Evolutionary conservation across 2,329 filamentous ascomycete species (phyloP), one percentile per base, ranked within the genome.

Genomic region (Nothopassalora personata): DNA sequence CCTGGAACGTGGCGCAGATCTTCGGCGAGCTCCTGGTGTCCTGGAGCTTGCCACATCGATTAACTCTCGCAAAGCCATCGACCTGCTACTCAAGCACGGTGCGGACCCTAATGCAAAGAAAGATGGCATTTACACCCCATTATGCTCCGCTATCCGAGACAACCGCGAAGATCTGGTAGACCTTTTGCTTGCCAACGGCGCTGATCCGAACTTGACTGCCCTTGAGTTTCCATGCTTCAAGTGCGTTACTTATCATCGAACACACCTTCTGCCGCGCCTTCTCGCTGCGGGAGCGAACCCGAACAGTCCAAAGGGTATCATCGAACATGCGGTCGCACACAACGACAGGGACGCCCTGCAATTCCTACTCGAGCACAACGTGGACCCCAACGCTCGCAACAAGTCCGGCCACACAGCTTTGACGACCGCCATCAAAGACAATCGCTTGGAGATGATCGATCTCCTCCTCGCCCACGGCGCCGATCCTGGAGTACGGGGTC

Each of bases 91-190:
- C 3, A 82, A 85, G 61, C 78, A 83, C 60, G 83, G 83, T 1
- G 79, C 86, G 30, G 83, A 80, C 60, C 80, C 82, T 15, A 87
- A 89, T 63, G 83, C 84, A 55, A 81, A 81, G 67, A 82, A 76
- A 53, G 86, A 88, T 62, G 84, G 84, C 8, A 81, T 83, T 33
- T 89, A 86, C 71, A 88, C 86, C 0, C 86, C 86, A 0, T 76
- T 89, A 0, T 88, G 86, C 74, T 84, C 85, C 0, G 79, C 86
- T 0, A 88, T 89, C 62, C 84, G 86, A 23, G 86, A 89, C 71
- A 82, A 88, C 68, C 80, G 82, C 51, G 69, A 75, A 23, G 83
- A 87, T 13, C 83, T 89, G 39, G 79, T 89, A 53, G 75, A 81
- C 13, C 79, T 87, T 11, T 78, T 89, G 73, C 77, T 83, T 31